A percentile compares a stretch with the other conserved stretches of the same genome.
These are phyloP conservation scores for Trichoderma aggressivum DNA, from an alignment of 2,329 filamentous ascomycete genomes.

Conservation along the genomic window DNA sequence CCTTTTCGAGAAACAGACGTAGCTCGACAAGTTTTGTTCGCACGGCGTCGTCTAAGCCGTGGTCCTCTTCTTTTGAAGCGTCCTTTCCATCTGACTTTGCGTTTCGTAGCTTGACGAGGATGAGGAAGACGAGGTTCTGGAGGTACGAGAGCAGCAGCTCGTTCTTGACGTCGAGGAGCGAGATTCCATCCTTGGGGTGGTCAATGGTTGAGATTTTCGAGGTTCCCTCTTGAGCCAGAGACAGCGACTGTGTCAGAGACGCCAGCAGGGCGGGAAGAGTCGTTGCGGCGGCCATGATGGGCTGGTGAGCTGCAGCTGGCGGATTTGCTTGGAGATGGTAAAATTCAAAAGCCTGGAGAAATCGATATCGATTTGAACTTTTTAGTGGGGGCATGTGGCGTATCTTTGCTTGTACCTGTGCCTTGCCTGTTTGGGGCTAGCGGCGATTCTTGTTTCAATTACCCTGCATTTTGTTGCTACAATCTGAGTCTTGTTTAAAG, in stretches of 20 bases:
- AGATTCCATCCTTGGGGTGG: slow-evolving; percentile 82
- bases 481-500: background rate
- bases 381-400: slow-evolving; percentile 13
- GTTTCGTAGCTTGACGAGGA: slow-evolving; percentile 75
- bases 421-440: background rate
- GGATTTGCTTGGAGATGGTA: background rate
- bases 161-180: slow-evolving; percentile 92
- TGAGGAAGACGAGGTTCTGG: slow-evolving; percentile 86
- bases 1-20: slow-evolving; percentile 89
- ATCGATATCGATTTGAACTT: slow-evolving; percentile 13
- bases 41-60: slow-evolving; percentile 60
- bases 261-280: slow-evolving; percentile 50
- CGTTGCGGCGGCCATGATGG: slow-evolving; percentile 46
- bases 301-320: background rate
- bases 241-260: slow-evolving; percentile 56
- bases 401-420: background rate
- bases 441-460: background rate
- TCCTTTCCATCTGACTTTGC: slow-evolving; percentile 28
- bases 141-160: slow-evolving; percentile 95
- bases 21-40: slow-evolving; percentile 87
- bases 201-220: slow-evolving; percentile 61
- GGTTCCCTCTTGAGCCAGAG: slow-evolving; percentile 63
- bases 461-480: background rate
- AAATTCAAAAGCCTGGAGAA: slow-evolving; percentile 8
- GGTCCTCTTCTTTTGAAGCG: slow-evolving; percentile 31